Evolutionary conservation across 768 basidiomycete genomes (phyloP).

Genomic region (Pulveroboletus frians): DNA sequence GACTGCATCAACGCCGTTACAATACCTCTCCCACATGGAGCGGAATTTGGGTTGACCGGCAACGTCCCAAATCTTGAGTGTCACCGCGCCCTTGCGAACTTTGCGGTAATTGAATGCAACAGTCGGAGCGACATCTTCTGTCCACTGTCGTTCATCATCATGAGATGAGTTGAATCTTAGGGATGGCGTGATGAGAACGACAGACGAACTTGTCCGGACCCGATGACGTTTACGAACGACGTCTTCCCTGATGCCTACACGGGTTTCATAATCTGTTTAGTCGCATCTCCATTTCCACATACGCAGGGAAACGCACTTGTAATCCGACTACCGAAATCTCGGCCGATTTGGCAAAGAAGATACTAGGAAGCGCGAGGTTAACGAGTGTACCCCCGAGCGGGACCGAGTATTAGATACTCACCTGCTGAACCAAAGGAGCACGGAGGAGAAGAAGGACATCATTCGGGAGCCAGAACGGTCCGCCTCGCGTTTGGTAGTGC

Average conservation of each 20-base stretch:
- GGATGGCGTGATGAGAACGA: not conserved
- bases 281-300: not conserved
- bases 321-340: slow-evolving; percentile 91
- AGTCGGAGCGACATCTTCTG: slow-evolving; percentile 94
- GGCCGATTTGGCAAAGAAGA: slow-evolving; percentile 84
- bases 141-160: slow-evolving; percentile 53
- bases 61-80: slow-evolving; percentile 93
- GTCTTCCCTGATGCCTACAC: slow-evolving; percentile 89
- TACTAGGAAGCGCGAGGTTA: slow-evolving; percentile 31
- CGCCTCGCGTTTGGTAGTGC: not conserved
- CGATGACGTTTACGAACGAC: slow-evolving; percentile 88
- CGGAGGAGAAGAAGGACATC: slow-evolving; percentile 47
- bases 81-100: slow-evolving; percentile 84
- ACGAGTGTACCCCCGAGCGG: not conserved
- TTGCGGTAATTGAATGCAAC: slow-evolving; percentile 91
- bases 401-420: slow-evolving; percentile 13
- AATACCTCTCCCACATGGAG: slow-evolving; percentile 95
- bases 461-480: slow-evolving; percentile 3
- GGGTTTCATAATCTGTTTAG: not conserved
- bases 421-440: slow-evolving; percentile 58
- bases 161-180: not conserved
- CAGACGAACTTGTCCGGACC: slow-evolving; percentile 60
- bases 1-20: slow-evolving; percentile 87
- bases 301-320: slow-evolving; percentile 45
- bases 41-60: slow-evolving; percentile 93